Conservation (phyloP, 1,284 basidiomycete species). For the Ustilago nuda region DNA sequence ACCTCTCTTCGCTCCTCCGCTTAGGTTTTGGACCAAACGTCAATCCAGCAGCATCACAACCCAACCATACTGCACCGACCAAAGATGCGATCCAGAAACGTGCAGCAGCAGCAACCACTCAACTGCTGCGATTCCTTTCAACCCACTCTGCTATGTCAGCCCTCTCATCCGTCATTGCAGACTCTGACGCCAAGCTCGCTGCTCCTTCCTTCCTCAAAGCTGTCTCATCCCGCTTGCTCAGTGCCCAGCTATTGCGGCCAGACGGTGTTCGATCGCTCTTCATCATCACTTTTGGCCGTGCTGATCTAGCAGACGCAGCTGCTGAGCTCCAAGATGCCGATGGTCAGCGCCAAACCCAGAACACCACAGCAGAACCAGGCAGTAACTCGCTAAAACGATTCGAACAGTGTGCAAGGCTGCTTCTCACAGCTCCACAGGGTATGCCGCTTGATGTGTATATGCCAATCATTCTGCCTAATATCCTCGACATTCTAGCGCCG, state of each 20-base stretch:
- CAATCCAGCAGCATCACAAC: not conserved
- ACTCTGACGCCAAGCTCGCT: slow-evolving; percentile 24
- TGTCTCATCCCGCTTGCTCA: slow-evolving; percentile 50
- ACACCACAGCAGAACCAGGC: slow-evolving; percentile 33
- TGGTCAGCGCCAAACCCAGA: slow-evolving; percentile 25
- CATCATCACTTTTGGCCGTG: slow-evolving; percentile 53
- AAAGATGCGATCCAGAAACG: slow-evolving; percentile 32
- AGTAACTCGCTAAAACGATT: slow-evolving; percentile 41
- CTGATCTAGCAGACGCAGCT: slow-evolving; percentile 35
- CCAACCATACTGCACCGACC: not conserved
- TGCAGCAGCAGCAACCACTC: slow-evolving; percentile 31
- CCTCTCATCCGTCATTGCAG: slow-evolving; percentile 43
- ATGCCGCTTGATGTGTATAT: slow-evolving; percentile 46
- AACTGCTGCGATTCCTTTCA: slow-evolving; percentile 35
- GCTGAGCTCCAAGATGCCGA: slow-evolving; percentile 34
- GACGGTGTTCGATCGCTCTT: slow-evolving; percentile 64
- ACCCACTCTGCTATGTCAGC: slow-evolving; percentile 49
- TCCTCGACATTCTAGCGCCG: slow-evolving; percentile 53
- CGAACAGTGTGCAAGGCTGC: slow-evolving; percentile 42
- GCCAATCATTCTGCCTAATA: slow-evolving; percentile 38
- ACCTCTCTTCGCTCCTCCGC: slow-evolving; percentile 40
- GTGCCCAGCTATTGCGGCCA: slow-evolving; percentile 60
- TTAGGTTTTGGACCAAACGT: slow-evolving; percentile 40
- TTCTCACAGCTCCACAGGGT: slow-evolving; percentile 53
- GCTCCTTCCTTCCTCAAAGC: slow-evolving; percentile 51